Conservation (phyloP, 352 stramenopile genomes). For the Phytopythium helicoides region DNA sequence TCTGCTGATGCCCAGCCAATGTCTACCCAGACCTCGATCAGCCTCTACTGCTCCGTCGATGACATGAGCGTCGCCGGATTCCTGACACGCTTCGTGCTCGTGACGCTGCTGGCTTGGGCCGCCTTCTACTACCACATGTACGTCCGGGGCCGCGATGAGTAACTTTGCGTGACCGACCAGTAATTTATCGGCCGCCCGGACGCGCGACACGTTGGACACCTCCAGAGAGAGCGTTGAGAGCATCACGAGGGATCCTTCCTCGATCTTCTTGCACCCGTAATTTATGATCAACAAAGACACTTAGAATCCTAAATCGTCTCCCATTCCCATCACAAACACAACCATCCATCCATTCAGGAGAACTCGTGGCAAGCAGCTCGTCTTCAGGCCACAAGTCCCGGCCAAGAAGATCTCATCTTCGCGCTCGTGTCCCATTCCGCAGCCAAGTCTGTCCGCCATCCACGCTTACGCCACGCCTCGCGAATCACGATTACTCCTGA, state of each 20-base stretch:
- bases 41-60: not conserved
- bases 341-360: no score
- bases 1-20: constrained; percentile 11
- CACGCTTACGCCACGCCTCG: not conserved
- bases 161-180: constrained; percentile 12
- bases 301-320: no score
- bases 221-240: not conserved
- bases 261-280: no score
- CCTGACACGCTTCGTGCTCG: constrained; percentile 31
- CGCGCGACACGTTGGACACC: not conserved
- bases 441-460: not conserved
- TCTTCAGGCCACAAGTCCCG: no score
- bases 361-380: no score
- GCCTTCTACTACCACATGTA: constrained; percentile 25
- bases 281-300: no score
- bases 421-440: not conserved
- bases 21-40: not conserved
- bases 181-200: constrained; percentile 30
- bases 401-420: not conserved
- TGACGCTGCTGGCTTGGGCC: constrained; percentile 34
- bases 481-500: constrained; percentile 1
- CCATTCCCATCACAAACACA: no score
- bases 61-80: constrained; percentile 10
- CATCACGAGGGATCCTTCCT: no score
- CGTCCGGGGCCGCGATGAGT: constrained; percentile 2